Percentiles rank a stretch among this genome's conserved stretches.
Conservation (phyloP, 2,329 filamentous ascomycete genomes). For the Monilinia fructigena region DNA sequence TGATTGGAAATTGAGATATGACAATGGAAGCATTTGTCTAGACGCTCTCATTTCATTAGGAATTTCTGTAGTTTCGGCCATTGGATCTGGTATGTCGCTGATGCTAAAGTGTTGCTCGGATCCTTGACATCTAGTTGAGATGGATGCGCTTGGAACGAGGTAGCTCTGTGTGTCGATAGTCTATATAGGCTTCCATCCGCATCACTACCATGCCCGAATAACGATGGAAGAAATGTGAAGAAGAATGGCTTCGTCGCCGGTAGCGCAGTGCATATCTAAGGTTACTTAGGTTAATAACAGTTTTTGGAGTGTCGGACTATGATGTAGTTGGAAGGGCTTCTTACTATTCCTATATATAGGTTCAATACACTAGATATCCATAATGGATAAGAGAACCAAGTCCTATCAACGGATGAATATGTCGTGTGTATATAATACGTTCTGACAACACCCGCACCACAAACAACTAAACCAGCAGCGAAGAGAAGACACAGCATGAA, state of each 20-base stretch:
- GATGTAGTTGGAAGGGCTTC: slow-evolving; percentile 23
- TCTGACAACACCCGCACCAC: slow-evolving; percentile 41
- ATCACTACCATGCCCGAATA: slow-evolving; percentile 8
- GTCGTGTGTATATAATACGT: slow-evolving; percentile 41
- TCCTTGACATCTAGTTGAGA: background rate
- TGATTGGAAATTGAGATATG: slow-evolving; percentile 12
- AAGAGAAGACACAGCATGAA: slow-evolving; percentile 49
- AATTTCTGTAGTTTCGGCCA: background rate
- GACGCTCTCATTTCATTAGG: background rate
- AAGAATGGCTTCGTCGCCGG: slow-evolving; percentile 48
- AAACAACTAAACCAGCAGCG: slow-evolving; percentile 48
- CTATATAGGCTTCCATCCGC: background rate
- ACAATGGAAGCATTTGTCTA: slow-evolving; percentile 13
- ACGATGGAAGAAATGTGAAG: slow-evolving; percentile 40
- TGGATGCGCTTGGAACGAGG: background rate
- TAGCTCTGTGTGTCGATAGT: background rate
- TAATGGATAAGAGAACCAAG: slow-evolving; percentile 41
- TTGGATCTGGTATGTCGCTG: background rate
- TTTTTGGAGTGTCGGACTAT: background rate
- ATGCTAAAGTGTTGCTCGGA: background rate
- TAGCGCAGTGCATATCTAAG: slow-evolving; percentile 45
- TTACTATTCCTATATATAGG: slow-evolving; percentile 46
- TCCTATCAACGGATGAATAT: slow-evolving; percentile 37
- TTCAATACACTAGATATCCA: slow-evolving; percentile 43
- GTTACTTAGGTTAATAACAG: background rate